phyloP scores from a whole-genome alignment of 1,139 yeast species.

The Zhuliangozyma parablackwelliae region DNA sequence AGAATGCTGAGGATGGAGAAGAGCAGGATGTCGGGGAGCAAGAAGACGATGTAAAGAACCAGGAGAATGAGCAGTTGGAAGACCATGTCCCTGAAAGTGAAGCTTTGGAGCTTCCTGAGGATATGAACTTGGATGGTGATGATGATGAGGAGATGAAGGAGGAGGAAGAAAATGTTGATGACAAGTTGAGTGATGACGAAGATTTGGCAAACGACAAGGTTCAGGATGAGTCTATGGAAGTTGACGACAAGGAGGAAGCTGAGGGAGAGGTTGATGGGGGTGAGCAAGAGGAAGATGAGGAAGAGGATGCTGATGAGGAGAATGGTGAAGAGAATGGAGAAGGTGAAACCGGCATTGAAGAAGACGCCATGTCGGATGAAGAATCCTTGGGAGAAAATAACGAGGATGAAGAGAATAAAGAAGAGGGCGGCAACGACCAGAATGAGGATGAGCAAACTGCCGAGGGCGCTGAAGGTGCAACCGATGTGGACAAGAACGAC shows the following conservation, averaged over 20 bases:
- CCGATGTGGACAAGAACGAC: constrained; percentile 51
- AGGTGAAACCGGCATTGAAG: constrained; percentile 3
- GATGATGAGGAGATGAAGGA: constrained; percentile 52
- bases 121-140: constrained; percentile 71
- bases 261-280: constrained; percentile 21
- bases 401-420: constrained; percentile 13
- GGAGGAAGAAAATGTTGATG: constrained; percentile 25
- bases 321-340: constrained; percentile 18
- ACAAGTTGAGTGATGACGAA: constrained; percentile 23
- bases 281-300: constrained; percentile 24
- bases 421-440: constrained; percentile 22
- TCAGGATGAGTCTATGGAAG: constrained; percentile 17
- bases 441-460: constrained; percentile 26
- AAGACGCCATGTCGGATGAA: constrained; percentile 10
- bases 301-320: constrained; percentile 23
- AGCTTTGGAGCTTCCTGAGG: constrained; percentile 80
- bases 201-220: constrained; percentile 18
- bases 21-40: constrained; percentile 70
- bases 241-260: constrained; percentile 16
- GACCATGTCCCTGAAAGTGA: constrained; percentile 76
- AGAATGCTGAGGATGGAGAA: constrained; percentile 42
- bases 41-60: constrained; percentile 71
- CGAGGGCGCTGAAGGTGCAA: constrained; percentile 46
- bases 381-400: constrained; percentile 16
- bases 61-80: constrained; percentile 68